These are phyloP conservation scores for Fomes fomentarius DNA, from an alignment of 1,284 basidiomycete genomes.

Conservation along the genomic window DNA sequence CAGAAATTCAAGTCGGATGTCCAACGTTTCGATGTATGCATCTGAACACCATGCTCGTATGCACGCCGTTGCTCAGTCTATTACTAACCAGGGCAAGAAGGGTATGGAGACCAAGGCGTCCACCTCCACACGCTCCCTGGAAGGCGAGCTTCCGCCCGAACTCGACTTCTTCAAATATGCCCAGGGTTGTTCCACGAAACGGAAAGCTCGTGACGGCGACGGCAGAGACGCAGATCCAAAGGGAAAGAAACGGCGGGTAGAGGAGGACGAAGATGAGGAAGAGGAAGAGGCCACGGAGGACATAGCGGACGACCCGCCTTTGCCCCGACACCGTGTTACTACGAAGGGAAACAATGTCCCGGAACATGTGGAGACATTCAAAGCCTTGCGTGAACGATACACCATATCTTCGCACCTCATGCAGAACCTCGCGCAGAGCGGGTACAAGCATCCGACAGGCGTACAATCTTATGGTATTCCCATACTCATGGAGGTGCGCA, in stretches of 20 bases:
- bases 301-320: constrained; percentile 34
- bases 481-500: constrained; percentile 67
- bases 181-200: constrained; percentile 52
- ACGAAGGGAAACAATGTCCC: constrained; percentile 74
- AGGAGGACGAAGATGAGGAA: constrained; percentile 29
- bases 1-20: constrained; percentile 60
- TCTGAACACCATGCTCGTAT: not conserved
- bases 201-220: constrained; percentile 29
- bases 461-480: constrained; percentile 78
- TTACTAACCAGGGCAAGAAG: constrained; percentile 23
- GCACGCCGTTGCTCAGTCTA: constrained; percentile 1
- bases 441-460: constrained; percentile 67
- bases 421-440: constrained; percentile 61
- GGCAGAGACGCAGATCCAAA: constrained; percentile 24
- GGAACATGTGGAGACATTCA: constrained; percentile 57
- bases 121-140: constrained; percentile 25
- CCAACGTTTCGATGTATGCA: constrained; percentile 68
- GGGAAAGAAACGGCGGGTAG: constrained; percentile 43
- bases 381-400: constrained; percentile 58
- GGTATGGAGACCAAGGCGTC: constrained; percentile 28
- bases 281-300: constrained; percentile 29
- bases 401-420: constrained; percentile 53
- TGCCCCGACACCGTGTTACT: constrained; percentile 62
- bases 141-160: constrained; percentile 69
- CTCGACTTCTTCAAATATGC: constrained; percentile 92